These are phyloP conservation scores for Fusarium xyrophilum DNA, from an alignment of 2,329 filamentous ascomycete genomes.

Conservation along the genomic window DNA sequence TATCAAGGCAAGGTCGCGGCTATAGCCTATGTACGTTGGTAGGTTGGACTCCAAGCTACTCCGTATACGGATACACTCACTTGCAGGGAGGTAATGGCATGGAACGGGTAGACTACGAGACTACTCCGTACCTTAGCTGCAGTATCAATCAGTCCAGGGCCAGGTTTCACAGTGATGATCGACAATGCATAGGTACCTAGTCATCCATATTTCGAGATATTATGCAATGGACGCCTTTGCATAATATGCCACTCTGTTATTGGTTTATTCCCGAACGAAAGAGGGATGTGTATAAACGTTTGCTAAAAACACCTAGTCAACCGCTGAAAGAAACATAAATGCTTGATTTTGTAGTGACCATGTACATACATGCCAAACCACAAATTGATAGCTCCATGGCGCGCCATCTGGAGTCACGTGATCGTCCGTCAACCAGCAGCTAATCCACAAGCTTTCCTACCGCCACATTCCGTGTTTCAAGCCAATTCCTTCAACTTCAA, in stretches of 20 bases:
- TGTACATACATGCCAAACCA: neutral
- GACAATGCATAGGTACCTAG: neutral
- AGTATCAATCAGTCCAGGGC: neutral
- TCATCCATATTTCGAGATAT: neutral
- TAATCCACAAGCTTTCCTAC: conserved; percentile 2
- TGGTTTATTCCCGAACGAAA: neutral
- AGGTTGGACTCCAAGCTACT: neutral
- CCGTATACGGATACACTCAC: neutral
- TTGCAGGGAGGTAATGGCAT: neutral
- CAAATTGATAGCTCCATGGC: neutral
- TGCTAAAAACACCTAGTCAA: neutral
- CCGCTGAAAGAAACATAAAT: neutral
- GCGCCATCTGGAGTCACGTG: conserved; percentile 23
- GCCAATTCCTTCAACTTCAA: conserved; percentile 3
- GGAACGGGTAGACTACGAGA: neutral
- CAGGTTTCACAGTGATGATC: conserved; percentile 3
- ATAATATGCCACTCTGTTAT: neutral
- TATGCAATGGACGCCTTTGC: neutral
- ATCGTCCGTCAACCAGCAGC: conserved; percentile 25
- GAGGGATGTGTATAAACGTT: neutral
- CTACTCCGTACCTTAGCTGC: no score
- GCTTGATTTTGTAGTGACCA: neutral
- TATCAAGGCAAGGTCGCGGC: neutral
- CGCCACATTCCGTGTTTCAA: conserved; percentile 13
- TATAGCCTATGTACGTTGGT: neutral